Base-by-base conservation (phyloP, 257 asterid species). In the Scutellaria barbata region DNA sequence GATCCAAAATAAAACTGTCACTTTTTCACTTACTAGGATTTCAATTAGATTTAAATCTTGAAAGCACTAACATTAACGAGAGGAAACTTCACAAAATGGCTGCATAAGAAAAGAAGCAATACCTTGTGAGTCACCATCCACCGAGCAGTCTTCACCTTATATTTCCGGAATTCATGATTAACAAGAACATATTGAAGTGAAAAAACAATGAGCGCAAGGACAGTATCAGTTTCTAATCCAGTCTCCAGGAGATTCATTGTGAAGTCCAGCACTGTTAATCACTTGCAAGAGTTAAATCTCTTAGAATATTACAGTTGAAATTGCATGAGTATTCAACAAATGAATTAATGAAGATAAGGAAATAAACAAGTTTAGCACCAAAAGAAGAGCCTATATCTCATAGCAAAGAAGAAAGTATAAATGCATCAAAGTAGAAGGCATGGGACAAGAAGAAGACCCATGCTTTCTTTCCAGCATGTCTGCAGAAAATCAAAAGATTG, bases 71-170 rank as follows among this genome's bases (percentile, higher is more conserved):
- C 45, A 10, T 10, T 16, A 41, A 17, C 41, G 13, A 6, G 22
- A 63, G 59, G 46, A 69, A 73, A 64, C 47, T 66, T 57, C 77
- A 59, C 66, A 70, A 53, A 55, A 5, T 14, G 3, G 43, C 16
- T n/a, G 17, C 56, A 66, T 13, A n/a, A 41, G 59, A 46, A 45
- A 46, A 57, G 67, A 58, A 73, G 58, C 62, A 45, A 46, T 90
- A 94, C 98, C 99, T 94, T 91, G 56, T 80, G 76, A 22, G 96
- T 85, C 81, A 94, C 96, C 80, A 83, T 86, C 98, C 98, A 94
- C 52, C 96, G 96, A 78, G 92, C 82, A 81, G 83, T 87, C 84
- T 86, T 94, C 80, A 80, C 83, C 86, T 77, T 89, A 70, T 88
- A 94, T 45, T 81, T 88, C 99, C 99, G 91, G 83, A 77, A 84